Base-by-base conservation (phyloP, 257 asterid genomes). In the Nicotiana sylvestris region DNA sequence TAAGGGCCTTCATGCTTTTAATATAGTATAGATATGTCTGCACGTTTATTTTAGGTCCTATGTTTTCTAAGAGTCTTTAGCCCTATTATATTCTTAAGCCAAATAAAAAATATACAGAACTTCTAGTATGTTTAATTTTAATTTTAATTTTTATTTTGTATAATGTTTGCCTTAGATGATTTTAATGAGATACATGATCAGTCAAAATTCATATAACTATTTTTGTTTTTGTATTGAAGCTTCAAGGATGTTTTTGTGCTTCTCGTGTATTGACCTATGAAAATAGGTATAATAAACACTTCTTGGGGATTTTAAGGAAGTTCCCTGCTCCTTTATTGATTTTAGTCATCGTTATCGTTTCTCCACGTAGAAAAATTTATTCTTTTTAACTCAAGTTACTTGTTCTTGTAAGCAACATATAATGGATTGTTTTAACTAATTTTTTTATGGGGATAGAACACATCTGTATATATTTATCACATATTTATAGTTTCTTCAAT, bases 261-360 rank as follows among this genome's bases (percentile, higher is more conserved):
- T 66, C 81, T 82, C 37, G 37, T 66, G 53, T 57, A 69, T 51
- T 77, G 78, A 21, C 51, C 35, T 84, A 56, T 49, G 85, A 32
- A 83, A 80, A 77, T 92, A 96, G 99, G 87, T 96, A 96, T 84
- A 96, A 96, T 85, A 96, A 83, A 93, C 95, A 66, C 92, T 96
- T 82, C 87, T 96, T 68, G 99, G 98, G 80, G 98, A 94, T 88
- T 82, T 84, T 96, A 92, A 97, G 99, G 80, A 95, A 91, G 85
- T 96, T 94, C 88, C 99, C 99, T 30, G 99, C 98, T 39, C 99
- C 99, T 27, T 85, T 96, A 72, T 85, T 94, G 90, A 94, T 96
- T 32, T 32, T 32, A 32, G 33, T 32, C 33, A 1, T 32, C 33
- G 2, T 32, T 32, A 1, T 32, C 0, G 33, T 32, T 32, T 32